Conservation (phyloP, 1,284 basidiomycete species). For the Ganoderma multipileum region DNA sequence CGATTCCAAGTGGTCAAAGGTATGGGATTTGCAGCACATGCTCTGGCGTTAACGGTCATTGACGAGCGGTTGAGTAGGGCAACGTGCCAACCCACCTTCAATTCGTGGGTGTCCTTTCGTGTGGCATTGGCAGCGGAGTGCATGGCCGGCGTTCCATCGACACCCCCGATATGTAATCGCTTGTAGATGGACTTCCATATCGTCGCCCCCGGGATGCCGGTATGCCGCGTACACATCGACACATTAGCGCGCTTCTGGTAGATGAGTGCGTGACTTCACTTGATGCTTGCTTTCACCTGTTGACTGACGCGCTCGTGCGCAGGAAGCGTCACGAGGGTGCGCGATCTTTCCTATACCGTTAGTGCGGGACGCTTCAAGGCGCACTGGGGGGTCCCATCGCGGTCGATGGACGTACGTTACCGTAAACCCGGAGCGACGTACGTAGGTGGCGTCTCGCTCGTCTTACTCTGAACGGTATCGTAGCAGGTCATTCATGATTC, state of each 20-base stretch:
- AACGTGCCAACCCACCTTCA: background rate
- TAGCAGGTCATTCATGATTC: background rate
- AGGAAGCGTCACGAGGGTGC: background rate
- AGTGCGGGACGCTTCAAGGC: background rate
- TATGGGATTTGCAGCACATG: background rate
- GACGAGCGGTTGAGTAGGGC: background rate
- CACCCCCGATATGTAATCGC: background rate
- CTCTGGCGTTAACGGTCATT: background rate
- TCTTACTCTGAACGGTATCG: background rate
- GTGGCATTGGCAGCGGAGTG: no score
- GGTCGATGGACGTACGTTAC: background rate
- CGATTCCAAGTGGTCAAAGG: background rate
- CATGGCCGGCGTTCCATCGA: no score
- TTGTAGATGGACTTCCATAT: background rate
- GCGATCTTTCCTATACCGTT: background rate
- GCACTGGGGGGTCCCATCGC: background rate
- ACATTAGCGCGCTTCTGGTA: background rate
- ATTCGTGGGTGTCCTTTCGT: background rate
- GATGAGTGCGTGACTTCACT: background rate
- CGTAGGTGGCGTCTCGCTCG: background rate
- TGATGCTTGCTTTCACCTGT: background rate
- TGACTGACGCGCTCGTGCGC: background rate
- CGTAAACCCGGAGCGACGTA: background rate
- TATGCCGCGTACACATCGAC: background rate
- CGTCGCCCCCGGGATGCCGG: background rate